A percentile compares a stretch with the other conserved stretches of the same genome.
These are phyloP conservation scores for Astrocystis sublimbata DNA, from an alignment of 495 filamentous ascomycete species.

Conservation along the genomic window DNA sequence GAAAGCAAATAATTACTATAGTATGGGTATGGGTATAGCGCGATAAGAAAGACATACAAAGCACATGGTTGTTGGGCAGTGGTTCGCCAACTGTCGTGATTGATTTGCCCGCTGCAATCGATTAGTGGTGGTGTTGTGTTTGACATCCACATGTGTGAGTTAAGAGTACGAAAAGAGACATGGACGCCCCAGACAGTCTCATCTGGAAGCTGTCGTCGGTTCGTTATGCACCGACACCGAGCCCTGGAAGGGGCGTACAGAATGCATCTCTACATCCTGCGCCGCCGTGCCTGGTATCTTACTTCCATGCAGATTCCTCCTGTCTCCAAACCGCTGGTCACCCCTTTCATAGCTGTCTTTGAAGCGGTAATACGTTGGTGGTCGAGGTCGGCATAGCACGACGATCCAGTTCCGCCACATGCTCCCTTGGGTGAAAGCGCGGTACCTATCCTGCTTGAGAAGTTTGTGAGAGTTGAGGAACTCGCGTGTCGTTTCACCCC, in stretches of 20 bases:
- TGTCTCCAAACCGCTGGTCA: conserved; percentile 73
- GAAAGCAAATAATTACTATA: conserved; percentile 18
- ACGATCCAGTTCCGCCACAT: conserved; percentile 76
- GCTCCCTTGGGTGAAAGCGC: conserved; percentile 82
- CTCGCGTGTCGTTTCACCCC: conserved; percentile 93
- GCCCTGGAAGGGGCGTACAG: conserved; percentile 41
- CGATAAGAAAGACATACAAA: conserved; percentile 6
- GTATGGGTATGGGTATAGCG: conserved; percentile 22
- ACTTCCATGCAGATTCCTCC: conserved; percentile 19
- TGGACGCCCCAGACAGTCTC: not conserved
- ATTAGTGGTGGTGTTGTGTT: too few species aligned
- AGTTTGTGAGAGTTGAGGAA: conserved; percentile 97
- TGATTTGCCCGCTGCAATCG: not conserved
- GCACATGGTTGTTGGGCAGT: not conserved
- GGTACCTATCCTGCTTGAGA: conserved; percentile 82
- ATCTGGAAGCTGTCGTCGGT: not conserved
- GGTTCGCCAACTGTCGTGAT: too few species aligned
- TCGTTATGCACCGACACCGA: conserved; percentile 19
- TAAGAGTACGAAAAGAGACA: not conserved
- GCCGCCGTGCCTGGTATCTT: conserved; percentile 11
- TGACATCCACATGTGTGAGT: not conserved
- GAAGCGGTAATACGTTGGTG: conserved; percentile 88
- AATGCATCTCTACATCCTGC: conserved; percentile 48
- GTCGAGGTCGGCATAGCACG: conserved; percentile 78
- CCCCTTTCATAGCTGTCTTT: conserved; percentile 75